phyloP scores from a whole-genome alignment of 805 yeast species.

The Candida takata region DNA sequence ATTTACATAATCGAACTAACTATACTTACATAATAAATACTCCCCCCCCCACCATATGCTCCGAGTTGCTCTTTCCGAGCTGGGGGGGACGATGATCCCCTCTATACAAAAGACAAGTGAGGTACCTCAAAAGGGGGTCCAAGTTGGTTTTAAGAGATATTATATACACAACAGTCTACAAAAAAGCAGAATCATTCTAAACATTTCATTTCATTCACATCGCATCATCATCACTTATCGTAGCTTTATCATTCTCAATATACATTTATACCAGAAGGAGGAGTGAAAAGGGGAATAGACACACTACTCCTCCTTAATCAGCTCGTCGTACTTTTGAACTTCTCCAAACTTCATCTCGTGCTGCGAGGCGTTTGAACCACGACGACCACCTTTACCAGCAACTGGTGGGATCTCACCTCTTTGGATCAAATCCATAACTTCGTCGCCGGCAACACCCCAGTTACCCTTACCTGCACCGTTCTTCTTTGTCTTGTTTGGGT shows the following conservation, averaged over 20 bases:
- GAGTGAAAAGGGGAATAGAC: too few relatives aligned
- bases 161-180: too few relatives aligned
- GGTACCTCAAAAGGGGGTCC: too few relatives aligned
- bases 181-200: too few relatives aligned
- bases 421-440: conserved; percentile 54
- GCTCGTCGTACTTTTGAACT: conserved; percentile 21
- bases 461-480: conserved; percentile 81
- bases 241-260: background rate
- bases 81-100: too few relatives aligned
- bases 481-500: conserved; percentile 75
- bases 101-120: too few relatives aligned
- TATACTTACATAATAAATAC: too few relatives aligned
- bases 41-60: too few relatives aligned
- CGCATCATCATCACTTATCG: background rate
- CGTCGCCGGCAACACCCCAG: conserved; percentile 85
- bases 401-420: conserved; percentile 48
- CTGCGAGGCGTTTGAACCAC: conserved; percentile 42
- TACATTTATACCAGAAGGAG: too few relatives aligned
- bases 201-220: background rate
- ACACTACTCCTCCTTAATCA: conserved; percentile 12
- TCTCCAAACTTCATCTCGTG: conserved; percentile 35
- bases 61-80: too few relatives aligned
- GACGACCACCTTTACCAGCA: conserved; percentile 38
- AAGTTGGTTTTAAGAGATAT: too few relatives aligned
- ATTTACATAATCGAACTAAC: too few relatives aligned